phyloP scores from a whole-genome alignment of 2,329 filamentous ascomycete species.

The Xylaria sp. region DNA sequence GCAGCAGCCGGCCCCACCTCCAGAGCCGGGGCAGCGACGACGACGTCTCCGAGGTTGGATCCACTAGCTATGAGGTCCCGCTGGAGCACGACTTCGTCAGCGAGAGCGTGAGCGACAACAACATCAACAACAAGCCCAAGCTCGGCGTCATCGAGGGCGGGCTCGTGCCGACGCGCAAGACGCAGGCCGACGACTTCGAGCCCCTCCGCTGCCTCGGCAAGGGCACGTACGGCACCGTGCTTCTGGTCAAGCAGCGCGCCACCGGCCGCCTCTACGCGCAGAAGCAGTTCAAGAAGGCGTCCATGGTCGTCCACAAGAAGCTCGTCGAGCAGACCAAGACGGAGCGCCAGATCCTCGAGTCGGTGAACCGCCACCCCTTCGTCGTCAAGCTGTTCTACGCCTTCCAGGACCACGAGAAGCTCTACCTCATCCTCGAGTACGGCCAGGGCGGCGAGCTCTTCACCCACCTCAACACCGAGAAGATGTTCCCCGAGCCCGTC shows the following conservation, averaged over 20 bases:
- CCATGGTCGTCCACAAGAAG: conserved; percentile 91
- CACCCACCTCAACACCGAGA: conserved; percentile 88
- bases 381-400: conserved; percentile 98
- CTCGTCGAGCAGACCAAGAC: conserved; percentile 97
- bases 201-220: conserved; percentile 91
- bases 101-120: conserved; percentile 60
- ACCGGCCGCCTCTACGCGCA: conserved; percentile 93
- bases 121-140: conserved; percentile 43
- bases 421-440: conserved; percentile 97
- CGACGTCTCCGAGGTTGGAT: conserved; percentile 67
- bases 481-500: conserved; percentile 89
- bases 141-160: conserved; percentile 53
- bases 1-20: conserved; percentile 59
- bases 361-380: conserved; percentile 94
- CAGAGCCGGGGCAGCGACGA: conserved; percentile 63
- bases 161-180: conserved; percentile 67
- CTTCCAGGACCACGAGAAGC: conserved; percentile 96
- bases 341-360: conserved; percentile 91
- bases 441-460: conserved; percentile 97
- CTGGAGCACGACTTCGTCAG: conserved; percentile 86
- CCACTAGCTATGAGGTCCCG: conserved; percentile 81
- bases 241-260: conserved; percentile 85
- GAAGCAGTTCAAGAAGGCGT: conserved; percentile 98
- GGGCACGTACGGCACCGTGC: conserved; percentile 91
- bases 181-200: conserved; percentile 89